phyloP scores from a whole-genome alignment of 371 early-diverging fungal genomes.

The Sanchytrium tribonematis region DNA sequence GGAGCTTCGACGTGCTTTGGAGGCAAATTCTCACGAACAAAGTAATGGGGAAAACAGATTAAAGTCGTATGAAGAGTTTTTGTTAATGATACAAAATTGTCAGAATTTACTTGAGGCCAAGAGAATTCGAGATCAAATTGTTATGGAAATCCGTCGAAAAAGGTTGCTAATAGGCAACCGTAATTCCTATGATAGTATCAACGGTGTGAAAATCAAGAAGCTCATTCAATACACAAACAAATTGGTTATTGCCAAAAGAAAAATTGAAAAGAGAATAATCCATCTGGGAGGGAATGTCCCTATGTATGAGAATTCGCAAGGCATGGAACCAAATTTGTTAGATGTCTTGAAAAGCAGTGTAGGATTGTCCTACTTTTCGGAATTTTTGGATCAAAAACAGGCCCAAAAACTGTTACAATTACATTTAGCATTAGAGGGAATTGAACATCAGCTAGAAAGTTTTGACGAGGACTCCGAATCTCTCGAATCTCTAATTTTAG shows the following conservation, averaged over 20 bases:
- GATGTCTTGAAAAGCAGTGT: background rate
- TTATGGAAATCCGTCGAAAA: slow-evolving; percentile 42
- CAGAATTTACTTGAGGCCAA: slow-evolving; percentile 30
- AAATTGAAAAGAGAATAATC: slow-evolving; percentile 39
- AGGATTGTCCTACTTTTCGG: background rate
- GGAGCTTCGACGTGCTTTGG: slow-evolving; percentile 35
- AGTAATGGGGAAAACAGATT: slow-evolving; percentile 4
- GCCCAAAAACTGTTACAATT: background rate
- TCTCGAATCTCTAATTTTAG: background rate
- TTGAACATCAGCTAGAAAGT: background rate
- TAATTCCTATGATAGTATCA: slow-evolving; percentile 36
- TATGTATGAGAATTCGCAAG: background rate
- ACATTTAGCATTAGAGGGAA: background rate
- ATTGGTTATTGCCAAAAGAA: slow-evolving; percentile 34
- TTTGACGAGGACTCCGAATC: background rate
- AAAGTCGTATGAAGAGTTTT: slow-evolving; percentile 39
- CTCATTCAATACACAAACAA: slow-evolving; percentile 36
- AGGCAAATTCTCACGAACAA: slow-evolving; percentile 13
- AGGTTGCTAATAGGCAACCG: slow-evolving; percentile 23
- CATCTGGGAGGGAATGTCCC: slow-evolving; percentile 17
- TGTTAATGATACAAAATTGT: slow-evolving; percentile 38
- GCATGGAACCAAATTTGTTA: background rate
- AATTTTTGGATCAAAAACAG: background rate
- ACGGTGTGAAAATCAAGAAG: slow-evolving; percentile 49
- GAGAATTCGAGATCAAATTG: slow-evolving; percentile 32